These are phyloP conservation scores for Paecilomyces formosus DNA, from an alignment of 2,329 filamentous ascomycete genomes.

Conservation along the genomic window DNA sequence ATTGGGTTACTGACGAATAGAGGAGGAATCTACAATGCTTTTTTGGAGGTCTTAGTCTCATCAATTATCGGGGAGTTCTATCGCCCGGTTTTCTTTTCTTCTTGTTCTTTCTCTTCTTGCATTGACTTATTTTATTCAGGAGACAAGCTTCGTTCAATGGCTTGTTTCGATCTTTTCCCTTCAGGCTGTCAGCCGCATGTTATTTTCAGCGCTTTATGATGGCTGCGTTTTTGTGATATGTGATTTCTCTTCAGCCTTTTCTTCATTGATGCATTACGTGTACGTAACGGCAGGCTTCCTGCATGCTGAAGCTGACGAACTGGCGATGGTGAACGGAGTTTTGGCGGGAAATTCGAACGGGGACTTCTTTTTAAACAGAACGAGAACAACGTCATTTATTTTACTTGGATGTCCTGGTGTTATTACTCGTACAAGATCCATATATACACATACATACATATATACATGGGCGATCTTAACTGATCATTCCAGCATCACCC, in stretches of 20 bases:
- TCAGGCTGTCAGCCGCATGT: background rate
- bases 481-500: no score
- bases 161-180: background rate
- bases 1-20: slow-evolving; percentile 11
- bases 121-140: background rate
- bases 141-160: background rate
- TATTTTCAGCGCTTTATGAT: background rate
- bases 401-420: background rate
- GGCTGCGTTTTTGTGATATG: background rate
- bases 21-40: slow-evolving; percentile 7
- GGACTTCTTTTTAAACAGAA: slow-evolving; percentile 1
- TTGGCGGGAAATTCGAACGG: background rate
- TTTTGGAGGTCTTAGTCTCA: background rate
- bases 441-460: no score
- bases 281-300: background rate
- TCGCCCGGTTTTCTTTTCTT: no score
- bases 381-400: background rate
- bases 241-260: background rate
- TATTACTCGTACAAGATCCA: background rate
- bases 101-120: background rate
- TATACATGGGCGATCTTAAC: no score
- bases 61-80: background rate
- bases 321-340: background rate
- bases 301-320: slow-evolving; percentile 4
- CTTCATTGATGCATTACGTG: background rate